These are phyloP conservation scores for Schizochytrium sp. DNA, from an alignment of 108 stramenopile genomes.

Conservation along the genomic window DNA sequence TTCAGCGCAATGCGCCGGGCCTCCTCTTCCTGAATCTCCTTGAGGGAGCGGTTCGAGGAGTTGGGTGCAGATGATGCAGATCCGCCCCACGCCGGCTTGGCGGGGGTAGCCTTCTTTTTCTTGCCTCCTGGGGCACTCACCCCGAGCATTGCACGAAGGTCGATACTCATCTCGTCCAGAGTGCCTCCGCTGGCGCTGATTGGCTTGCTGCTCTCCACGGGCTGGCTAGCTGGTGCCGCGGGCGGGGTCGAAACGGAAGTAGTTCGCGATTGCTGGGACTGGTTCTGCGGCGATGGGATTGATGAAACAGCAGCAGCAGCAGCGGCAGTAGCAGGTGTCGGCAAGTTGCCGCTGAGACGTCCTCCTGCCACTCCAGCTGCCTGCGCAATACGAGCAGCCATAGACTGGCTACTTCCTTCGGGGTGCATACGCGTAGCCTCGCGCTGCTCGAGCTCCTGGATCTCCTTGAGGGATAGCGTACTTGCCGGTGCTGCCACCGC, in stretches of 20 bases:
- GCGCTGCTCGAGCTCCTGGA: conserved; percentile 53
- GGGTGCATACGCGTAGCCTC: conserved; percentile 8
- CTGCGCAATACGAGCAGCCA: conserved; percentile 46
- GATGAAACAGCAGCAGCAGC: conserved; percentile 1
- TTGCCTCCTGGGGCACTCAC: conserved; percentile 9
- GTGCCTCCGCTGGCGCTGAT: not conserved
- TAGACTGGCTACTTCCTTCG: conserved; percentile 7
- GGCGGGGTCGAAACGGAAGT: conserved; percentile 25
- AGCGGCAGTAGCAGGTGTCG: not conserved
- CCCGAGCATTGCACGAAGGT: conserved; percentile 58
- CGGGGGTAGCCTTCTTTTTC: not conserved
- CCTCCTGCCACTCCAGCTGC: conserved; percentile 18
- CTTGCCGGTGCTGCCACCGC: not conserved
- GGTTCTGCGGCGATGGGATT: not conserved
- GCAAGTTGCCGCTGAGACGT: not conserved
- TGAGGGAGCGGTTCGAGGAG: not conserved
- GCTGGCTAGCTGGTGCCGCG: not conserved
- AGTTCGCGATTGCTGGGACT: not conserved
- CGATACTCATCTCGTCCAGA: conserved; percentile 51
- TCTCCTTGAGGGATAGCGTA: conserved; percentile 42
- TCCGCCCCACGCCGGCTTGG: conserved; percentile 55
- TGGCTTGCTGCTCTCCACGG: not conserved
- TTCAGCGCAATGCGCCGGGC: conserved; percentile 16
- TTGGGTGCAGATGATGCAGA: not conserved
- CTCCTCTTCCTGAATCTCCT: conserved; percentile 52